Conservation (phyloP, 1,284 basidiomycete species). For the Porogramme epimiltina region DNA sequence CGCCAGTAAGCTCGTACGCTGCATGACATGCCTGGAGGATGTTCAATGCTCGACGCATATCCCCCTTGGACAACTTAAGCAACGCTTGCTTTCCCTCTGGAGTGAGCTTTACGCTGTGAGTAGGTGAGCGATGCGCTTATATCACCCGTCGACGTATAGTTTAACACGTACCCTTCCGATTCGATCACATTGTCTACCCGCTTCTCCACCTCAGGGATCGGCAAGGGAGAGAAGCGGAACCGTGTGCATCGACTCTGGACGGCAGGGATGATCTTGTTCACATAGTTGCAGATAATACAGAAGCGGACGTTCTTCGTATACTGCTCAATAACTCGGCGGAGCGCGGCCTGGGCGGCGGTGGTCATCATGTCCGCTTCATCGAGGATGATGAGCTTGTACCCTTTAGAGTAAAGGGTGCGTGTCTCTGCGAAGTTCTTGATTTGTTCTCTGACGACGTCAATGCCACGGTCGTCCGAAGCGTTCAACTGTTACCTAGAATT, state of each 20-base stretch:
- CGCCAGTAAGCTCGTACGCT: conserved; percentile 88
- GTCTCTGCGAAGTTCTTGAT: conserved; percentile 99
- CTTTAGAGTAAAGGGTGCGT: conserved; percentile 87
- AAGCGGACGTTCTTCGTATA: conserved; percentile 99
- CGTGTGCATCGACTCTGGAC: conserved; percentile 98
- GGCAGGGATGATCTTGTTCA: conserved; percentile 98
- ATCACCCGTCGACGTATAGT: background rate
- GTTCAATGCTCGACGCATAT: conserved; percentile 97
- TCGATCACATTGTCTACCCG: conserved; percentile 82
- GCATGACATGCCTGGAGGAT: conserved; percentile 98
- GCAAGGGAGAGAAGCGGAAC: conserved; percentile 96
- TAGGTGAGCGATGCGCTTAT: background rate
- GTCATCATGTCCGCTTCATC: conserved; percentile 99
- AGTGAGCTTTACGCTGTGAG: conserved; percentile 79
- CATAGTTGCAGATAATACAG: conserved; percentile 99
- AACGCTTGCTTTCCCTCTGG: conserved; percentile 88
- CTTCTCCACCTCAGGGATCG: conserved; percentile 84
- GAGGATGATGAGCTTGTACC: conserved; percentile 97
- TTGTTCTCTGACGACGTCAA: conserved; percentile 97
- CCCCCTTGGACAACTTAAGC: conserved; percentile 91
- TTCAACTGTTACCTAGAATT: conserved; percentile 65
- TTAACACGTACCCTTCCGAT: conserved; percentile 69
- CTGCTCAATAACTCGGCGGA: conserved; percentile 96
- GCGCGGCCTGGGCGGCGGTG: conserved; percentile 92
- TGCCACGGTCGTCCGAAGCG: conserved; percentile 97